These are phyloP conservation scores for Lophium mytilinum DNA, from an alignment of 495 filamentous ascomycete genomes.

Conservation along the genomic window DNA sequence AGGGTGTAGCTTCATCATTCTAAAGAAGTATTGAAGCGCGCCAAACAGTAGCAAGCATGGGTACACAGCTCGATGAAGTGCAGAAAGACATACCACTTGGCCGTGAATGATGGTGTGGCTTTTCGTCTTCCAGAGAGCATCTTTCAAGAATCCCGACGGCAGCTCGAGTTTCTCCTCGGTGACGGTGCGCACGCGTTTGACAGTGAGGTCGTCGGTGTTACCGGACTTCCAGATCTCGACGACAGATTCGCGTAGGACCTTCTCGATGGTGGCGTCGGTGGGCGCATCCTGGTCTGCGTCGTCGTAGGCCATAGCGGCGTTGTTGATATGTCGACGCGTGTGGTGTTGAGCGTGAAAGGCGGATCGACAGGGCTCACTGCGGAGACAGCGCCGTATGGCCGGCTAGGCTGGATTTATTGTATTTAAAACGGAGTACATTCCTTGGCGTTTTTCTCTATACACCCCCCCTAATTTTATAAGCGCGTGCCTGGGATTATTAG, in stretches of 20 bases:
- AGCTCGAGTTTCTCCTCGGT: constrained; percentile 61
- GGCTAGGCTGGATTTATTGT: too few species aligned
- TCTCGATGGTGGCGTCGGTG: constrained; percentile 35
- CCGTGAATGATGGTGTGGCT: constrained; percentile 68
- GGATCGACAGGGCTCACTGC: too few species aligned
- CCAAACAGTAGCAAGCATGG: too few species aligned
- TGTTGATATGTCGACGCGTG: constrained; percentile 4
- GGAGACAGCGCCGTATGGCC: too few species aligned
- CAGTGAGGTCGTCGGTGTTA: constrained; percentile 58
- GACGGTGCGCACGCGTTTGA: constrained; percentile 62
- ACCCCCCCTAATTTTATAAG: too few species aligned
- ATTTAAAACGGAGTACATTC: too few species aligned
- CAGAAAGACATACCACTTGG: constrained; percentile 49
- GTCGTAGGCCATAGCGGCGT: constrained; percentile 28
- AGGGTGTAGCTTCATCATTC: too few species aligned
- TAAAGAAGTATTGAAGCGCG: too few species aligned
- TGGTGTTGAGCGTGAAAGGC: neutral
- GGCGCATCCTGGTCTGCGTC: constrained; percentile 12
- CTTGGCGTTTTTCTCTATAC: too few species aligned
- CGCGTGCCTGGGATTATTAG: too few species aligned
- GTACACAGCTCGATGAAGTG: neutral
- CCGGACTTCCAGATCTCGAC: constrained; percentile 47
- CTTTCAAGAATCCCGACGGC: constrained; percentile 61
- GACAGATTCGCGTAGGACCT: constrained; percentile 53
- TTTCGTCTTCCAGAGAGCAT: constrained; percentile 63